A percentile compares a stretch with the other conserved stretches of the same genome.
Evolutionary conservation across 2,329 filamentous ascomycete species (phyloP).

Genomic region (Xylariaceae sp.): DNA sequence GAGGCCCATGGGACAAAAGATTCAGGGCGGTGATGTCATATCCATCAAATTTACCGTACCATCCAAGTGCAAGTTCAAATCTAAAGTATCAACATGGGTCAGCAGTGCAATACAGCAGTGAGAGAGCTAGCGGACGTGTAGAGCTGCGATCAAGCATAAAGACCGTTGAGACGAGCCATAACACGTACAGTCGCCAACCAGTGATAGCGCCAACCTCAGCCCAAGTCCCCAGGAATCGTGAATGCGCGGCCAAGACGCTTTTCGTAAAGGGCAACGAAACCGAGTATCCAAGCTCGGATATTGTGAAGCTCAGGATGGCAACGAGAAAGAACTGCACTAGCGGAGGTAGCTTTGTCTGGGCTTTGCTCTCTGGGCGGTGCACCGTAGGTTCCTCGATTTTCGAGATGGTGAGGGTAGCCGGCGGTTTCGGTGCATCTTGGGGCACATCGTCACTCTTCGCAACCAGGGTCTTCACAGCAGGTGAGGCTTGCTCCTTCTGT

Average conservation of each 20-base stretch:
- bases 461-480: constrained; percentile 1
- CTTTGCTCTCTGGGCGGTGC: constrained; percentile 5
- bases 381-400: constrained; percentile 24
- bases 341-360: constrained; percentile 36
- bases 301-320: constrained; percentile 49
- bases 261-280: constrained; percentile 54
- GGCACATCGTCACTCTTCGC: not conserved
- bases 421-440: constrained; percentile 11
- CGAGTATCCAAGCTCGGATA: constrained; percentile 61
- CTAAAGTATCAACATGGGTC: constrained; percentile 41
- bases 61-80: constrained; percentile 64
- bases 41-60: constrained; percentile 70
- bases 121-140: not conserved
- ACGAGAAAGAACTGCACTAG: constrained; percentile 48
- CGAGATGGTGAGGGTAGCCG: constrained; percentile 21
- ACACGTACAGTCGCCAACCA: constrained; percentile 51
- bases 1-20: constrained; percentile 68
- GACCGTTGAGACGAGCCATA: too few species aligned
- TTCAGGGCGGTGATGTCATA: constrained; percentile 61
- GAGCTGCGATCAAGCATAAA: too few species aligned
- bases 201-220: constrained; percentile 52
- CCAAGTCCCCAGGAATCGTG: constrained; percentile 57
- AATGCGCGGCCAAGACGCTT: constrained; percentile 62
- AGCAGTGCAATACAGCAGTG: constrained; percentile 31
- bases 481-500: constrained; percentile 4